Base-by-base conservation (phyloP, 1,139 yeast genomes). In the Yamadazyma songkhlaensis region DNA sequence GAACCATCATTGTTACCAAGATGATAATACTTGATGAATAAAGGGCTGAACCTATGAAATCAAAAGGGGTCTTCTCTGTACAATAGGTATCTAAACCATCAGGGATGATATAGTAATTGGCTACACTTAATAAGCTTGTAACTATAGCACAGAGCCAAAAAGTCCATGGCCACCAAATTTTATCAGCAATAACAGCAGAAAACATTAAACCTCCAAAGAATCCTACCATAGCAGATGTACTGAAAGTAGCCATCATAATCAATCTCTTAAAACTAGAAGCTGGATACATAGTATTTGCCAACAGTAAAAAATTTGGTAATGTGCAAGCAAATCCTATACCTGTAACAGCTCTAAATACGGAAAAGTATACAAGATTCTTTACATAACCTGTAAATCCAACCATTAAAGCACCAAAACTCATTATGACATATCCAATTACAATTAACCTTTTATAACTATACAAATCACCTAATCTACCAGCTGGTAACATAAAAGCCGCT, bases 391-490 rank as follows among this genome's bases (percentile, higher is more conserved):
- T 51, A 34, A 78, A 57, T 0, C 85, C 85, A 3, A 70, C 60
- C 8, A 76, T 47, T 26, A 78, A 45, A 1, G 79, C 64, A 71
- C 77, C 74, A 1, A 79, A 35, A 0, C 71, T 60, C 31, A 64
- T 60, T 75, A 79, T 71, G 2, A 54, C 36, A 43, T 65, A 77
- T 1, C 84, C 83, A 4, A 62, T 36, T 2, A 77, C 36, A 45
- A 67, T 70, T 40, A 77, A 46, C 25, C 41, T 51, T 45, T 77
- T 77, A 49, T 77, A 77, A 3, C 85, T 85, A 47, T 64, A 67
- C 43, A 76, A 56, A 50, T 80, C 86, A 10, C 86, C 85, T 17
- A 79, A 48, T 29, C 80, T 65, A 9, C 86, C 86, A 2, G 79
- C 70, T 3, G 74, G 59, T 22, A 80, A 54, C 39, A 80, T 78